Evolutionary conservation across 1,284 basidiomycete genomes (phyloP).

Genomic region (Moesziomyces parantarcticus): DNA sequence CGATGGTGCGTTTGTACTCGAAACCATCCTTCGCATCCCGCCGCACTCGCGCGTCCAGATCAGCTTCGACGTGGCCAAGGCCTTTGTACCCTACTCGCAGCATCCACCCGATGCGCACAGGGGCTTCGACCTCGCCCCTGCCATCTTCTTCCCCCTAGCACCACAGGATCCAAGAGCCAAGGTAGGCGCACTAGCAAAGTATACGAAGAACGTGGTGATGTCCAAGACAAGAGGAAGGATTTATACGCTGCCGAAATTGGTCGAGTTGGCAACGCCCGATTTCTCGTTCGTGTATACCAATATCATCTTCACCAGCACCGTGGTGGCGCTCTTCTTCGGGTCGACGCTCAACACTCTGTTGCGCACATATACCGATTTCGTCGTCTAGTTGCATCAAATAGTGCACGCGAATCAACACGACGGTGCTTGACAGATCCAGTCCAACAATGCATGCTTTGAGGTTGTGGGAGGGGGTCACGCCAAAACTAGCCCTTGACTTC

Average conservation of each 20-base stretch:
- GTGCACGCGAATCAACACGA: too few species aligned
- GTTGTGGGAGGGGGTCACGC: too few species aligned
- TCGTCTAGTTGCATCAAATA: slow-evolving; percentile 23
- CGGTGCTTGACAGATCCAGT: too few species aligned
- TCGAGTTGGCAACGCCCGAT: slow-evolving; percentile 93
- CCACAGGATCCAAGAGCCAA: slow-evolving; percentile 9
- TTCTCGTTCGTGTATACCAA: slow-evolving; percentile 99
- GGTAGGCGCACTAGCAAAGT: slow-evolving; percentile 1
- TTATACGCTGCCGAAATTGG: slow-evolving; percentile 83
- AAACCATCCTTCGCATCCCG: slow-evolving; percentile 78
- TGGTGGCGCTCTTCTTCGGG: slow-evolving; percentile 86
- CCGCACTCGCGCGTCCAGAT: slow-evolving; percentile 74
- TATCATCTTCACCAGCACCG: slow-evolving; percentile 72
- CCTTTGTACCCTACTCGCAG: slow-evolving; percentile 91
- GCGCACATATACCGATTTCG: slow-evolving; percentile 74
- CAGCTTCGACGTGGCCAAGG: slow-evolving; percentile 81
- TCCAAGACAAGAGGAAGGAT: slow-evolving; percentile 66
- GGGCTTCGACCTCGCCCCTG: slow-evolving; percentile 87
- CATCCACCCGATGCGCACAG: slow-evolving; percentile 95
- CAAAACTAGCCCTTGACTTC: too few species aligned
- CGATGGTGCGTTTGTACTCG: slow-evolving; percentile 64
- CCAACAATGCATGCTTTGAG: too few species aligned
- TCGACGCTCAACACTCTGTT: slow-evolving; percentile 88
- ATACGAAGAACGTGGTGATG: too few species aligned
- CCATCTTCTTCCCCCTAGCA: slow-evolving; percentile 68